These are phyloP conservation scores for Coelastrella sp. DNA, from an alignment of 139 green algal genomes.

Conservation along the genomic window DNA sequence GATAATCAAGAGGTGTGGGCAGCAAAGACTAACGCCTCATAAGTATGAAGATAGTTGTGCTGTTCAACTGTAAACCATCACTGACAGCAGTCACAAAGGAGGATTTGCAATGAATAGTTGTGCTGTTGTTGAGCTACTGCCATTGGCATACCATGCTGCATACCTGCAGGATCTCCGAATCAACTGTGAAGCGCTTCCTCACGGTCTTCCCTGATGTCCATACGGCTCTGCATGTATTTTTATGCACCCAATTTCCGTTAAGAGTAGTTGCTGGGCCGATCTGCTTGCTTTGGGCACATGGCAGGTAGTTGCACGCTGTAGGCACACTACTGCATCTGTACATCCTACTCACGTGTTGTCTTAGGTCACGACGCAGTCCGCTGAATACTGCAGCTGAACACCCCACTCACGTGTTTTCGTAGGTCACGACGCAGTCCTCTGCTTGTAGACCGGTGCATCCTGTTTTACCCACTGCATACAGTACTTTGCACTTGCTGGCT, in stretches of 20 bases:
- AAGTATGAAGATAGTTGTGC: too few relatives aligned
- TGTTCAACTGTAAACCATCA: too few relatives aligned
- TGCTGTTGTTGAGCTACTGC: background rate
- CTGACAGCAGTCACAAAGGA: too few relatives aligned
- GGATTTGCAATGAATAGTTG: too few relatives aligned
- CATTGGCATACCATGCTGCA: background rate
- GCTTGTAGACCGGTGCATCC: conserved; percentile 5
- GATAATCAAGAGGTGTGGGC: background rate
- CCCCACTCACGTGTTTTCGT: conserved; percentile 18
- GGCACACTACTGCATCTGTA: too few relatives aligned
- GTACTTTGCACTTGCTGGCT: conserved; percentile 21
- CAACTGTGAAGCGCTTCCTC: conserved; percentile 60
- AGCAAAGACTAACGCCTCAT: background rate
- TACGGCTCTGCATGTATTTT: conserved; percentile 50
- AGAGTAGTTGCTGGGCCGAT: too few relatives aligned
- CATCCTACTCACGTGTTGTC: too few relatives aligned
- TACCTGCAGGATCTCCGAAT: conserved; percentile 53
- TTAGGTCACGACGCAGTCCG: too few relatives aligned
- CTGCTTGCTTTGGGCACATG: too few relatives aligned
- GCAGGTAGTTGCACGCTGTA: too few relatives aligned
- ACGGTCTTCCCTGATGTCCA: conserved; percentile 59
- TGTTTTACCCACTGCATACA: background rate
- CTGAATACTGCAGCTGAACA: background rate
- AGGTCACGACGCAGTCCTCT: conserved; percentile 33
- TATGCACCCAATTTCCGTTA: too few relatives aligned